Evolutionary conservation across 345 rosid genomes (phyloP), one percentile per base, ranked within the genome.

Genomic region (Ceriops tagal): DNA sequence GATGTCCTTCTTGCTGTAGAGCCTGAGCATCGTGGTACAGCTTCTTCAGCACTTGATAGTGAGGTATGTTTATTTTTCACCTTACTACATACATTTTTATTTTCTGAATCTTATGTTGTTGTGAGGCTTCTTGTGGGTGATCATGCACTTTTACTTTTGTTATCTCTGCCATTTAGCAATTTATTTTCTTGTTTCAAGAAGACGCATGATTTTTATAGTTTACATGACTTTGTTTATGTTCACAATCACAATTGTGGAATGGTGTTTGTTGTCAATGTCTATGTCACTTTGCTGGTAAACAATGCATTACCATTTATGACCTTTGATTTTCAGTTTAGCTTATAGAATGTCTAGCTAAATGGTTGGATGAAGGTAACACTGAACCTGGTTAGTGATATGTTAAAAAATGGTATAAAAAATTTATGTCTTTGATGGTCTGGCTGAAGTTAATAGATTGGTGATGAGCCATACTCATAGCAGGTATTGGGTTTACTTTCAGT

Each of bases 11-110:
- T 88, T 73, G 82, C 92, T 30, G 66, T 82, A 13, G 87, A 88
- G 71, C 87, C 92, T 5, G 80, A 82, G 61, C 24, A 35, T 43
- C 92, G 92, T 35, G 85, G 88, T 67, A 82, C 90, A 59, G 85
- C 85, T 22, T 32, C 68, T 58, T 73, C 66, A 59, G 87, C 92
- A 53, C 88, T 88, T 73, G 46, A 75, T 66, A 84, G 81, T 65
- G 87, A 85, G 90, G 92, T 88, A 76, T 62, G 58, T 3, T 2
- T 30, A 26, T 56, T n/a, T 43, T 47, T 58, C 30, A 20, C 6
- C 20, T 35, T 24, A 13, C 16, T 53, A 35, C 26, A 24, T 52
- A 22, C 9, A 26, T 28, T 22, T 58, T n/a, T 37, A 18, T 18
- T 4, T 34, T 37, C 52, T 52, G 24, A 52, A 19, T 53, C 16